Base-by-base conservation (phyloP, 768 basidiomycete species). In the Podaxis mareebaensis region DNA sequence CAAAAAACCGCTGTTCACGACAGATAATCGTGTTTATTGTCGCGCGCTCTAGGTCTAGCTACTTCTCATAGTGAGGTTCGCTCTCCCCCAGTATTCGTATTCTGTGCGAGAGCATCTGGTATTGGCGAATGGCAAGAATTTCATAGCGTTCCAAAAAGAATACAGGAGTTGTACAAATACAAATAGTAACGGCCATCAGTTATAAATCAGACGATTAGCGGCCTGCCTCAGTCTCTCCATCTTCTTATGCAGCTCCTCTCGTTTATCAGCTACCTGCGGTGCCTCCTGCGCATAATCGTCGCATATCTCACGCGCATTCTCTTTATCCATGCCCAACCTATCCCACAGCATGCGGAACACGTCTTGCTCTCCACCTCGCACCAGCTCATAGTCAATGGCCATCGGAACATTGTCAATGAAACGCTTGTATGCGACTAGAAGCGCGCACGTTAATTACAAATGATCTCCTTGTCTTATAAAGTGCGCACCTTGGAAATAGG, bases 401-500 rank as follows among this genome's bases (percentile, higher is more conserved):
- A 83, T 73, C 4, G 87, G 84, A 3, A 88, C 69, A 53, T 78
- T 81, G 68, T 89, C 88, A 1, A 76, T 76, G 64, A 87, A 82
- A 2, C 86, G 79, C 70, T 87, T 87, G 70, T 83, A 86, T 0
- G 84, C 81, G 1, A 88, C 86, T 89, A 51, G 1, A 51, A n/a
- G n/a, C 1, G 4, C 10, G 8, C 33, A 0, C 10, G 33, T 10
- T 22, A 24, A 24, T 46, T 1, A 3, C 0, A 8, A 46, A 17
- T 20, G 8, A 8, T 46, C 44, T 17, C 7, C n/a, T 10, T 7
- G 17, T 46, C n/a, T 8, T 20, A 4, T 17, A n/a, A 33, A 33
- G 33, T 3, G 33, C 65, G 20, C 67, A 89, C 91, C 90, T 79
- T 91, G 87, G 71, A 91, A 91, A 66, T 91, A 91, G 0, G 86